Percentiles rank a stretch among this genome's conserved stretches.
Conservation (phyloP, 2,329 filamentous ascomycete genomes). For the Tolypocladium sp. region DNA sequence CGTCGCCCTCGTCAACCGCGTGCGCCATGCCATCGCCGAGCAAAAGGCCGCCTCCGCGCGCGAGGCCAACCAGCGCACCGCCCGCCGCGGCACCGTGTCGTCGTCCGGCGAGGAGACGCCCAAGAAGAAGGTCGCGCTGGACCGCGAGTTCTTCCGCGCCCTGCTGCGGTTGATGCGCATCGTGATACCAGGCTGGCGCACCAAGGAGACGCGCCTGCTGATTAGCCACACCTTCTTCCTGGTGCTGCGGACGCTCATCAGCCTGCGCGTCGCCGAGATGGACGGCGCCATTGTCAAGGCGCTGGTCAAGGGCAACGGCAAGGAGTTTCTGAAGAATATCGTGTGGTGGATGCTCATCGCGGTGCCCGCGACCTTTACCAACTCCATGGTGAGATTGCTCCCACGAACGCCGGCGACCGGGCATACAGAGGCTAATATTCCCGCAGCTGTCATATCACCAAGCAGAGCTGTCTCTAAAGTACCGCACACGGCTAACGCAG, state of each 20-base stretch:
- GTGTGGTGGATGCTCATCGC: conserved; percentile 99
- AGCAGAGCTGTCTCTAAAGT: conserved; percentile 85
- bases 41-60: conserved; percentile 76
- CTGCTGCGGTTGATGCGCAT: conserved; percentile 72
- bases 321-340: conserved; percentile 78
- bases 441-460: conserved; percentile 86
- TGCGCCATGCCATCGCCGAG: conserved; percentile 84
- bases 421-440: background rate
- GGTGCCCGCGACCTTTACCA: conserved; percentile 92
- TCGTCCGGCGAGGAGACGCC: conserved; percentile 23
- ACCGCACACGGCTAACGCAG: conserved; percentile 87
- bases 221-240: conserved; percentile 91
- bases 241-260: conserved; percentile 82
- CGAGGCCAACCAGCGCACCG: conserved; percentile 47
- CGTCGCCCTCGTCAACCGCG: conserved; percentile 72
- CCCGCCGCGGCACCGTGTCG: conserved; percentile 39
- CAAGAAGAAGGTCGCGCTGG: conserved; percentile 81
- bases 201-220: conserved; percentile 77
- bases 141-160: conserved; percentile 71
- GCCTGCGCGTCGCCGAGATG: conserved; percentile 90
- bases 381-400: conserved; percentile 71
- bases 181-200: conserved; percentile 82
- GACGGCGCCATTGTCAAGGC: conserved; percentile 90
- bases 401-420: background rate
- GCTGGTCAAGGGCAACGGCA: conserved; percentile 82